phyloP scores from a whole-genome alignment of 805 yeast species.

The Saturnispora saitoi region DNA sequence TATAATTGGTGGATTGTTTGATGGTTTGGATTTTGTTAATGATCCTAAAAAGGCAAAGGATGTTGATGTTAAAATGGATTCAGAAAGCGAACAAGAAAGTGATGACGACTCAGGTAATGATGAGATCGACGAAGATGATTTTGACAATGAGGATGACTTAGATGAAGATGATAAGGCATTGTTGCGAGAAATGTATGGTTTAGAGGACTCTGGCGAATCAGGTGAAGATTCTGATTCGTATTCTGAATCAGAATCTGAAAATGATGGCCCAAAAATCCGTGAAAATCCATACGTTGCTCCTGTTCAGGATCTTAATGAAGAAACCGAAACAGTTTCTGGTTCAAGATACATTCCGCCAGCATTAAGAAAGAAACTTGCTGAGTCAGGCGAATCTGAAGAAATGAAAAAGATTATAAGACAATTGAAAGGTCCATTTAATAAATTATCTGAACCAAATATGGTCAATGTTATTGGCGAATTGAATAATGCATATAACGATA shows the following conservation, averaged over 20 bases:
- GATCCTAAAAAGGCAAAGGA: background rate
- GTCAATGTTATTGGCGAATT: conserved; percentile 61
- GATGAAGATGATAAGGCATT: conserved; percentile 27
- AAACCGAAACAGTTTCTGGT: conserved; percentile 22
- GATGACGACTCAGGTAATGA: conserved; percentile 20
- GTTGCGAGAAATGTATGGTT: conserved; percentile 26
- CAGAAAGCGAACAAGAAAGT: conserved; percentile 11
- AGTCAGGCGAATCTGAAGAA: conserved; percentile 35
- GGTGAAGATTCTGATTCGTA: conserved; percentile 16
- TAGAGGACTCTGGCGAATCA: conserved; percentile 18
- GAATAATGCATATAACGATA: conserved; percentile 48
- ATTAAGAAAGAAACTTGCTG: conserved; percentile 45
- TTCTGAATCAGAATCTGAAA: conserved; percentile 20
- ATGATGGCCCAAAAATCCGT: conserved; percentile 29
- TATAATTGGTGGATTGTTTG: conserved; percentile 69
- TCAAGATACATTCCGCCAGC: conserved; percentile 81
- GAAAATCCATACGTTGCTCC: conserved; percentile 80
- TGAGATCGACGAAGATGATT: conserved; percentile 24
- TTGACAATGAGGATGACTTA: conserved; percentile 25
- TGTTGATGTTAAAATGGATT: background rate
- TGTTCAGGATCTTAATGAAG: conserved; percentile 17
- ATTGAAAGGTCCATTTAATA: conserved; percentile 78
- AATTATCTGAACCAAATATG: conserved; percentile 81
- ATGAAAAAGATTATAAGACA: conserved; percentile 44
- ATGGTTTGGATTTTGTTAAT: conserved; percentile 49